Conservation (phyloP, 148 eudicot species). For the Simmondsia chinensis region DNA sequence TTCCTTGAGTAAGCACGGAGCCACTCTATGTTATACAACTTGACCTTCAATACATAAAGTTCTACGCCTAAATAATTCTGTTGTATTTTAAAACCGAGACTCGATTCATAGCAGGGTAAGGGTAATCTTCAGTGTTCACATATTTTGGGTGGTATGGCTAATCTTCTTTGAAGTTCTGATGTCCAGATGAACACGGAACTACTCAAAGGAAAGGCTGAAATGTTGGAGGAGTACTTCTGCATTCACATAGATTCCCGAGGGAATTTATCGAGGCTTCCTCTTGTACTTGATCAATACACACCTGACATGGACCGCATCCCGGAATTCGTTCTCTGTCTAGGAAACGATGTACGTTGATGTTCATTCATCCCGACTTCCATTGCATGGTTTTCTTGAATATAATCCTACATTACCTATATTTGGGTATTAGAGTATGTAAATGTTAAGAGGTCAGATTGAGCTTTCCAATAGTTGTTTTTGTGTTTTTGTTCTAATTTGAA, state of each 20-base stretch:
- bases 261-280: slow-evolving; percentile 80
- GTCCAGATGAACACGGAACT: slow-evolving; percentile 67
- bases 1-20: too few species aligned
- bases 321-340: slow-evolving; percentile 78
- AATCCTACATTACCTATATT: neutral
- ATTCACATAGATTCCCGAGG: slow-evolving; percentile 65
- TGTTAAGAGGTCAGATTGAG: too few species aligned
- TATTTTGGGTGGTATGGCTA: neutral
- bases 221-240: slow-evolving; percentile 87
- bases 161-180: neutral
- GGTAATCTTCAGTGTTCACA: too few species aligned
- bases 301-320: slow-evolving; percentile 97
- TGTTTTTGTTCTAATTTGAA: too few species aligned
- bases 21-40: too few species aligned
- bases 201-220: slow-evolving; percentile 63
- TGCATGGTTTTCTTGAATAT: neutral
- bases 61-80: too few species aligned
- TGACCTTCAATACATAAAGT: too few species aligned
- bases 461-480: too few species aligned
- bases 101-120: too few species aligned
- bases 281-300: slow-evolving; percentile 90
- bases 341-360: slow-evolving; percentile 69
- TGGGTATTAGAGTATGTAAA: too few species aligned
- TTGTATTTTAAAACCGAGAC: too few species aligned
- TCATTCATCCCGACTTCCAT: neutral